A percentile compares a stretch with the other conserved stretches of the same genome.
Evolutionary conservation across 331 rosid species (phyloP).

Genomic region (Rhamnella rubrinervis): DNA sequence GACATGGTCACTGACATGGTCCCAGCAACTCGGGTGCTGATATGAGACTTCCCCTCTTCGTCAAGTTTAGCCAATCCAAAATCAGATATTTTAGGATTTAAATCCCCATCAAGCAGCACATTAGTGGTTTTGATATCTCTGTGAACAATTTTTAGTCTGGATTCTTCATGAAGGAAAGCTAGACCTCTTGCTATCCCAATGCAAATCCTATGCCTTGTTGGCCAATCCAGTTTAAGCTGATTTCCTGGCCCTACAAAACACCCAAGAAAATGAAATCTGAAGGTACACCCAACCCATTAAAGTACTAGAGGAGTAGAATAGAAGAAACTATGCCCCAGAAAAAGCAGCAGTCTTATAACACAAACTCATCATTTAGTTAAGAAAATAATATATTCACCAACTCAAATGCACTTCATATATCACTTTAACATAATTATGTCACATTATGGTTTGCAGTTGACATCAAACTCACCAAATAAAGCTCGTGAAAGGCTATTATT

Average conservation of each 20-base stretch:
- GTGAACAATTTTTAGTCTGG: constrained; percentile 63
- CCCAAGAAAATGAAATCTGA: not conserved
- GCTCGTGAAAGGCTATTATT: constrained; percentile 67
- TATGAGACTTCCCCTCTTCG: constrained; percentile 60
- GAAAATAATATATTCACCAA: no score
- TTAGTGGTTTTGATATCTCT: constrained; percentile 74
- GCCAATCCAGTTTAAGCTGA: constrained; percentile 46
- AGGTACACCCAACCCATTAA: not conserved
- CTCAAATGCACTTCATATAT: not conserved
- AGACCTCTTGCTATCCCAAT: constrained; percentile 77
- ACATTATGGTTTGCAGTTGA: not conserved
- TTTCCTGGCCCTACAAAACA: constrained; percentile 30
- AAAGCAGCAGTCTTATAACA: not conserved
- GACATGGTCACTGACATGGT: constrained; percentile 49
- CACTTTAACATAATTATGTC: not conserved
- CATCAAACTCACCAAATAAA: constrained; percentile 50
- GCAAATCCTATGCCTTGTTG: constrained; percentile 53
- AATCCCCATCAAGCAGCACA: constrained; percentile 57
- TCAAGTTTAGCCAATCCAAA: constrained; percentile 76
- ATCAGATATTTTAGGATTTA: constrained; percentile 75
- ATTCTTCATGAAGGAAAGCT: constrained; percentile 73
- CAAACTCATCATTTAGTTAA: no score
- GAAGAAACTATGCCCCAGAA: not conserved
- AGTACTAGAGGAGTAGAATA: not conserved
- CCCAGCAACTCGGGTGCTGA: constrained; percentile 64